phyloP scores from a whole-genome alignment of 257 asterid genomes.

The Coffea eugenioides region DNA sequence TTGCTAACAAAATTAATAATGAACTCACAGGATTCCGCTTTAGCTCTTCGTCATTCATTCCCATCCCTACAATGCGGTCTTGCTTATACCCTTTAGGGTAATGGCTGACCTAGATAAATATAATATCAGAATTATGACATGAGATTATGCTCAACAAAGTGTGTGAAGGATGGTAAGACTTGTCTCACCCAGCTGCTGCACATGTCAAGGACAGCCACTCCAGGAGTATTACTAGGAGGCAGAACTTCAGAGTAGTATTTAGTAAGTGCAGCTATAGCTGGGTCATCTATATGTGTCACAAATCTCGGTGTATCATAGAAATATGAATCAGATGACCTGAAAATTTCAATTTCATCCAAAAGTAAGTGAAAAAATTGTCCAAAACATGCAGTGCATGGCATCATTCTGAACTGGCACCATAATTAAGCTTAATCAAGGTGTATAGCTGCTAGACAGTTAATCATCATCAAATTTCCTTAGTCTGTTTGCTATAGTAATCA shows the following conservation, averaged over 20 bases:
- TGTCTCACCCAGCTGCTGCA: conserved; percentile 94
- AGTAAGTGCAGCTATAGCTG: conserved; percentile 89
- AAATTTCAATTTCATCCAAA: conserved; percentile 15
- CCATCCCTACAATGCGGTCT: conserved; percentile 78
- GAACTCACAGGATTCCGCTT: conserved; percentile 76
- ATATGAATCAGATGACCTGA: conserved; percentile 71
- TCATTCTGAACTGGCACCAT: neutral
- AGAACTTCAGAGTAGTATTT: conserved; percentile 69
- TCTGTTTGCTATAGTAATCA: neutral
- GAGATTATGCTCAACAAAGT: conserved; percentile 1
- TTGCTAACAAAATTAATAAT: neutral
- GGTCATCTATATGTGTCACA: conserved; percentile 94
- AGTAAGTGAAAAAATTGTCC: neutral
- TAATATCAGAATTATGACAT: conserved; percentile 18
- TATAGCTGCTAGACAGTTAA: neutral
- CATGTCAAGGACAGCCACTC: conserved; percentile 91
- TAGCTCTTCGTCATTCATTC: conserved; percentile 89
- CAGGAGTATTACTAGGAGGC: conserved; percentile 72
- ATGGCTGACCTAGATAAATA: conserved; percentile 79
- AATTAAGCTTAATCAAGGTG: neutral
- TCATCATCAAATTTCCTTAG: neutral
- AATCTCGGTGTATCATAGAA: conserved; percentile 93
- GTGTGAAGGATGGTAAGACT: conserved; percentile 3
- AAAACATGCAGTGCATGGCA: neutral
- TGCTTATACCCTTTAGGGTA: conserved; percentile 93